These are phyloP conservation scores for Kurtzmaniella quercitrusa DNA, from an alignment of 1,139 yeast genomes.

Conservation along the genomic window DNA sequence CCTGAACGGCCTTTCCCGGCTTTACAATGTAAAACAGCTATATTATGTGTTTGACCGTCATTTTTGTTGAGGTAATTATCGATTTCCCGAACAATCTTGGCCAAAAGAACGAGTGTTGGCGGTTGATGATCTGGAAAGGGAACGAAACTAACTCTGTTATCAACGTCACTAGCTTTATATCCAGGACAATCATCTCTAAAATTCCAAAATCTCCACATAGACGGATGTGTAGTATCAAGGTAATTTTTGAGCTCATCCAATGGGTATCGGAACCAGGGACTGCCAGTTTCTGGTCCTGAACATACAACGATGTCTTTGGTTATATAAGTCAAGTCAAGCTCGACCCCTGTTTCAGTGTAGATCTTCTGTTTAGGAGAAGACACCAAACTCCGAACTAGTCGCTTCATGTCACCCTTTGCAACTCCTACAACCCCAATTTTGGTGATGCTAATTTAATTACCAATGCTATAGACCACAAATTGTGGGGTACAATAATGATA, in stretches of 20 bases:
- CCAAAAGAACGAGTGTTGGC: conserved; percentile 56
- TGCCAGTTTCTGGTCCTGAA: conserved; percentile 62
- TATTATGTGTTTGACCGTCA: conserved; percentile 22
- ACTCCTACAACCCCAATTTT: neutral
- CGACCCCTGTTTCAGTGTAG: conserved; percentile 16
- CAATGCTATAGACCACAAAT: neutral
- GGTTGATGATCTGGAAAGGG: conserved; percentile 80
- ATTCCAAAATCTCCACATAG: conserved; percentile 72
- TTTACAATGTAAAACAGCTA: conserved; percentile 80
- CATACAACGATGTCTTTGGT: conserved; percentile 61
- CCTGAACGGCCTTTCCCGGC: conserved; percentile 95
- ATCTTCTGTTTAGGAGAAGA: conserved; percentile 25
- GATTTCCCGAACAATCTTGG: conserved; percentile 43
- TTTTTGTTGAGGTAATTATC: conserved; percentile 29
- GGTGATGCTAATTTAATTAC: neutral
- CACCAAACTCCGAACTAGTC: conserved; percentile 16
- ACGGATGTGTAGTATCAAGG: conserved; percentile 45
- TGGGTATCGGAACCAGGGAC: conserved; percentile 51
- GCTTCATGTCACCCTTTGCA: conserved; percentile 10
- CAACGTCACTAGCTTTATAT: conserved; percentile 41
- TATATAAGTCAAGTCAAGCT: conserved; percentile 63
- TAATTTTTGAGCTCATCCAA: conserved; percentile 48
- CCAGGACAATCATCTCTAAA: conserved; percentile 59
- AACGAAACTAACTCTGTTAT: conserved; percentile 27
- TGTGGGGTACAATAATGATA: neutral